Evolutionary conservation across 176 grass and related monocot genomes (phyloP).

Genomic region (Bothriochloa decipiens): DNA sequence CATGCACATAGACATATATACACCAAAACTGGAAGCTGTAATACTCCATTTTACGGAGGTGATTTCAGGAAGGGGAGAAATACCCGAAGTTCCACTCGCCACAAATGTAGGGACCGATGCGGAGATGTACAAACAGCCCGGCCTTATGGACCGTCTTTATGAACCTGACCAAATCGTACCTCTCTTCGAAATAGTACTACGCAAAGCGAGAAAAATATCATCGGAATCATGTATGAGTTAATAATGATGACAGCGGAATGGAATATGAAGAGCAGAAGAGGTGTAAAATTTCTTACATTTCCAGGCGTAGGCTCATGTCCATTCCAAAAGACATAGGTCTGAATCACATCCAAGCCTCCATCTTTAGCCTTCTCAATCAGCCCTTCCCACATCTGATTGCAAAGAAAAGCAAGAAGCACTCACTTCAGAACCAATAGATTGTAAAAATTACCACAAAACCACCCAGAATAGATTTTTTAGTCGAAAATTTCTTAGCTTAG

Average conservation of each 20-base stretch:
- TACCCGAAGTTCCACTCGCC: conserved; percentile 99
- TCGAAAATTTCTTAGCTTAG: neutral
- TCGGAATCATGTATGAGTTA: conserved; percentile 7
- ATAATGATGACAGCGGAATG: conserved; percentile 15
- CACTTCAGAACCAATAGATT: neutral
- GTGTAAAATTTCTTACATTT: conserved; percentile 54
- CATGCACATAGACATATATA: conserved; percentile 4
- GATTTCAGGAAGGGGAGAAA: conserved; percentile 29
- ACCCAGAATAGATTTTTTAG: neutral
- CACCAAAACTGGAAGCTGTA: conserved; percentile 20
- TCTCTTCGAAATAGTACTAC: conserved; percentile 97
- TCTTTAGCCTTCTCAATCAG: conserved; percentile 95
- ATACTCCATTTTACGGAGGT: neutral
- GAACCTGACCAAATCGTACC: conserved; percentile 98
- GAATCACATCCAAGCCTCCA: conserved; percentile 94
- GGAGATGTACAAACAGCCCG: conserved; percentile 92
- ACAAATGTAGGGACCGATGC: conserved; percentile 95
- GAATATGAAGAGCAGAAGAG: neutral
- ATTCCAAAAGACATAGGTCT: conserved; percentile 99
- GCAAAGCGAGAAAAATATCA: conserved; percentile 40
- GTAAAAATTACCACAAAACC: neutral
- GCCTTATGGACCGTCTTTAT: conserved; percentile 85
- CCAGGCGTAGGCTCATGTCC: conserved; percentile 92
- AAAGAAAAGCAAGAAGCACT: conserved; percentile 15
- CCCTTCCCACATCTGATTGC: conserved; percentile 92